These are phyloP conservation scores for Chlorella sp. DNA, from an alignment of 139 green algal species.

Conservation along the genomic window DNA sequence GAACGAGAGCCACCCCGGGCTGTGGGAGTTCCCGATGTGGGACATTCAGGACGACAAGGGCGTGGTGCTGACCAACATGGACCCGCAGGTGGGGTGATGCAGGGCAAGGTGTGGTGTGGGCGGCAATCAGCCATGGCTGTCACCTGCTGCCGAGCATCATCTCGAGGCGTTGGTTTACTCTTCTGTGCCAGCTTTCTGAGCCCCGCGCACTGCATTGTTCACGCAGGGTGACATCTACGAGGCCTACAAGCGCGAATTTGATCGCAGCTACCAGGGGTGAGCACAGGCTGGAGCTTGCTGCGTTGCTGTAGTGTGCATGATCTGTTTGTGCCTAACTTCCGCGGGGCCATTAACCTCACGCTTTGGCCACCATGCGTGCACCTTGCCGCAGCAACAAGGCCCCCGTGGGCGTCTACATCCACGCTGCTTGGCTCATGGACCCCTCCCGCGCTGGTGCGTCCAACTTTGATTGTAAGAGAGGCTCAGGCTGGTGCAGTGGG, in stretches of 20 bases:
- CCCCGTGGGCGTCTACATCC: slow-evolving; percentile 37
- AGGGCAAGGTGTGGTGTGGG: neutral
- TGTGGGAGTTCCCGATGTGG: slow-evolving; percentile 43
- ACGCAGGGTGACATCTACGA: slow-evolving; percentile 29
- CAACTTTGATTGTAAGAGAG: too few relatives aligned
- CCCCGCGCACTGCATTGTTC: neutral
- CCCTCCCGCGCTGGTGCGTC: slow-evolving; percentile 4
- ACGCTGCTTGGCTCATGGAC: slow-evolving; percentile 38
- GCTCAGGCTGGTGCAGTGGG: too few relatives aligned
- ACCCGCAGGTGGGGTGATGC: slow-evolving; percentile 12
- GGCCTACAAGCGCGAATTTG: slow-evolving; percentile 39
- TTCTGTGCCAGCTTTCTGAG: neutral
- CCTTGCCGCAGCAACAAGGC: slow-evolving; percentile 26
- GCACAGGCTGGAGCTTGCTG: neutral
- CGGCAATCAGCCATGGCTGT: neutral
- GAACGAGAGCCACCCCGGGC: slow-evolving; percentile 29
- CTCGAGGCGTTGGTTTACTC: too few relatives aligned
- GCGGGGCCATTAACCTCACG: neutral
- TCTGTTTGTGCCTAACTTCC: too few relatives aligned
- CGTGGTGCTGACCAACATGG: slow-evolving; percentile 40
- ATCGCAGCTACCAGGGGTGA: slow-evolving; percentile 32
- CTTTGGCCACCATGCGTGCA: neutral
- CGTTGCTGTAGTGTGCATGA: neutral
- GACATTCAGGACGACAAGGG: slow-evolving; percentile 29
- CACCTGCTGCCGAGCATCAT: neutral